Evolutionary conservation across 768 basidiomycete genomes (phyloP), one percentile per base, ranked within the genome.

Genomic region (Zangia roseola): DNA sequence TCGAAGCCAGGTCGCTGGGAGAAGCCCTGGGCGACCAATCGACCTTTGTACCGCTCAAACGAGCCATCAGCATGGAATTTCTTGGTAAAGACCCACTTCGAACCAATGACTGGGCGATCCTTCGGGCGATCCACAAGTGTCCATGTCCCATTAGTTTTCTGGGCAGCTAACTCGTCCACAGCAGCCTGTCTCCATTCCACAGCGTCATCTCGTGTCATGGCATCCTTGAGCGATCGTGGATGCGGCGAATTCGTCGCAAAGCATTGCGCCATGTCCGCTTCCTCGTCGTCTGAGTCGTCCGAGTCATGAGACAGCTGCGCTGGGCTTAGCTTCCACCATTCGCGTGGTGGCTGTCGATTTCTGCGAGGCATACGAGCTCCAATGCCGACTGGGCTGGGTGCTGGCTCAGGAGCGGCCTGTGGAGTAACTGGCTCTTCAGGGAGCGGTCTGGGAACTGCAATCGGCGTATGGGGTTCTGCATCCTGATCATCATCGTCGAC

Each of bases 11-110:
- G 30, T 4, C 13, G 30, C 30, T 31, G 30, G 7, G 30, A 31
- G 9, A 28, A 28, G 10, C 28, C 28, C 12, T 28, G 28, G 2
- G 71, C 69, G 20, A 71, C 71, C 16, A 74, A 58, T 12, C 69
- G 51, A 9, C 58, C 71, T 56, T 75, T 74, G 65, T 71, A 68
- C 10, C 65, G 54, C 16, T 53, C 49, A 40, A 75, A 31, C 13
- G 28, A 28, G 34, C 34, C 5, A n/a, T 35, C 34, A 35, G 34
- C 34, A 9, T 19, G 34, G 14, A n/a, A 35, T 16, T 35, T 35
- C 9, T 35, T 16, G 9, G 34, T 35, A 16, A 35, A 35, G 2
- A 35, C 34, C 28, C 28, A 28, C 28, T 28, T 28, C 4, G 28
- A 28, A 8, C 28, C 9, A 10, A 28, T 28, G 9, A 35, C 34